Evolutionary conservation across 306 rosid species (phyloP), one percentile per base, ranked within the genome.

Genomic region (Gillenia trifoliata): DNA sequence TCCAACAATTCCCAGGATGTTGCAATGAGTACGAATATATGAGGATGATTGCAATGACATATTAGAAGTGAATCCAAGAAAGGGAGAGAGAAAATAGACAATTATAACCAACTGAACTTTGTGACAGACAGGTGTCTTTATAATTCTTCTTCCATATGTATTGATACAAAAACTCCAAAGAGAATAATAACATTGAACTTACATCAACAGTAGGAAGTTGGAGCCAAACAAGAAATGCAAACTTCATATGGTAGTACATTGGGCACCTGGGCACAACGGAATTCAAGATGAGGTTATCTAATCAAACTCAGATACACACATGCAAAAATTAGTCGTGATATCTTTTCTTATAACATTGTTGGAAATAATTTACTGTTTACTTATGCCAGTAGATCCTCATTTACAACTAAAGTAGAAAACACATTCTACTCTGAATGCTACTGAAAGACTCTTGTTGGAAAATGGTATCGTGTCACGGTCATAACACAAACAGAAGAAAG

Each of bases 201-300:
- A 91, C 98, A 88, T 80, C 73, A 34, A 83, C 79, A 41, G 90
- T 55, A 31, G 98, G 98, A 83, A 93, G 97, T 83, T 93, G 98
- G 79, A 93, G 96, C 98, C 98, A 93, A 68, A 93, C 96, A 82
- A 93, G 97, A 87, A 93, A 93, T 56, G 94, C 97, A 71, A 91
- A 91, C 86, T 93, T 91, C 82, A 89, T 12, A 76, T 89, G 98
- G 78, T 93, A 93, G 87, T 93, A 93, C 84, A 91, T 72, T 55
- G 98, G 98, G 83, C 79, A 76, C 98, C 98, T 91, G 87, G 75
- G 68, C 52, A 64, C 29, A 41, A 49, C 26, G 25, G 59, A 62
- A 54, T 23, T 13, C 70, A 66, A 66, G 26, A 11, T 79, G 52
- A 41, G 67, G 45, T n/a, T 28, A 55, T 33, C 38, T 20, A 41